phyloP scores from a whole-genome alignment of 352 stramenopile genomes.

The Globisporangium splendens region DNA sequence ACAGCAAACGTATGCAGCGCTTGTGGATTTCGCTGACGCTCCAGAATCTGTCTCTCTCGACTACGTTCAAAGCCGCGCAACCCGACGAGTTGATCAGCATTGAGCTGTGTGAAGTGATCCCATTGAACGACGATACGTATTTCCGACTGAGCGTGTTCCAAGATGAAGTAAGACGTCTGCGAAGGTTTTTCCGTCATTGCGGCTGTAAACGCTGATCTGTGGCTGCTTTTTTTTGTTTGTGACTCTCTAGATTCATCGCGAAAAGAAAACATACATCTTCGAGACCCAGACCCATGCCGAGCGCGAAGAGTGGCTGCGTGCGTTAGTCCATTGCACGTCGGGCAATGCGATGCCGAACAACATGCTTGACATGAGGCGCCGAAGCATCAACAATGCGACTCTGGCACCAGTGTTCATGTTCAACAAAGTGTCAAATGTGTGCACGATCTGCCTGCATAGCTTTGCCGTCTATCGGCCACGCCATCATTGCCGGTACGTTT shows the following conservation, averaged over 20 bases:
- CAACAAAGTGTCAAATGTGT: conserved; percentile 83
- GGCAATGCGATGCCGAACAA: conserved; percentile 34
- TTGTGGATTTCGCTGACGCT: conserved; percentile 81
- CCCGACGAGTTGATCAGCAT: conserved; percentile 68
- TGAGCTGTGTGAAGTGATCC: conserved; percentile 47
- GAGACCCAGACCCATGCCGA: conserved; percentile 58
- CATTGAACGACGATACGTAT: conserved; percentile 45
- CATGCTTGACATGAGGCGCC: conserved; percentile 49
- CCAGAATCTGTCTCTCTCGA: conserved; percentile 61
- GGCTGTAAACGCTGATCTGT: neutral
- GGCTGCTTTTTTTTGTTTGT: neutral
- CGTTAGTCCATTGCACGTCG: conserved; percentile 71
- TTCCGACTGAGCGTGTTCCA: conserved; percentile 55
- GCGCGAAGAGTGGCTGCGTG: conserved; percentile 80
- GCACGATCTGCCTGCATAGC: conserved; percentile 77
- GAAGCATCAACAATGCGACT: conserved; percentile 67
- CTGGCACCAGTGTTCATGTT: conserved; percentile 87
- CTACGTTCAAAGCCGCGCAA: conserved; percentile 59
- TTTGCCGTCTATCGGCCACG: conserved; percentile 81
- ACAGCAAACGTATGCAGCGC: conserved; percentile 33
- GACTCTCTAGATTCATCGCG: conserved; percentile 18
- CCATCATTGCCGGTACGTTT: conserved; percentile 74
- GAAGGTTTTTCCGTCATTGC: conserved; percentile 12
- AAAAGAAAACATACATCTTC: conserved; percentile 56
- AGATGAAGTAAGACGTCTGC: conserved; percentile 17